Conservation (phyloP, 345 rosid species). For the Brassica rapa region DNA sequence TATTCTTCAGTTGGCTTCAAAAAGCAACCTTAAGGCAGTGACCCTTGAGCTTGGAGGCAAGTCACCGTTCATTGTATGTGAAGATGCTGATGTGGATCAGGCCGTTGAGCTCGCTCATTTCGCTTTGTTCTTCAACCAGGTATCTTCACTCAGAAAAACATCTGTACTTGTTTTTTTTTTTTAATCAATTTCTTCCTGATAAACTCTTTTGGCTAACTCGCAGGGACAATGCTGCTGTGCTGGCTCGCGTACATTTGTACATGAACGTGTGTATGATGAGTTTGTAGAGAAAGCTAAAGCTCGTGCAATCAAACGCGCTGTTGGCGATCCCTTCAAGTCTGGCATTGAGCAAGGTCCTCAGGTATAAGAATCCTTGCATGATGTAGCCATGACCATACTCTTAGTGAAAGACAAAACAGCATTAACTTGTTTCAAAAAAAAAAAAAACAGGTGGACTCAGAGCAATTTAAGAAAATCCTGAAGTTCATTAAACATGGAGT, state of each 20-base stretch:
- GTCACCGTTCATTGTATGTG: conserved; percentile 92
- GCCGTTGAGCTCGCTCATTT: conserved; percentile 84
- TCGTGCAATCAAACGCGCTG: conserved; percentile 62
- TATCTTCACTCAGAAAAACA: conserved; percentile 20
- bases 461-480: conserved; percentile 72
- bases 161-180: neutral
- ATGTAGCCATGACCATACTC: conserved; percentile 16
- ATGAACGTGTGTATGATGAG: conserved; percentile 78
- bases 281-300: conserved; percentile 84
- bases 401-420: conserved; percentile 16
- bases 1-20: conserved; percentile 69
- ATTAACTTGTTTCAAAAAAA: conserved; percentile 3
- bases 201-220: conserved; percentile 15
- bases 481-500: conserved; percentile 68
- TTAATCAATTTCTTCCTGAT: neutral
- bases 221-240: conserved; percentile 98
- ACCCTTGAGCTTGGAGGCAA: conserved; percentile 98
- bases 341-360: conserved; percentile 97
- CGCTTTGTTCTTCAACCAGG: conserved; percentile 97
- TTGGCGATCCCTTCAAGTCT: conserved; percentile 86
- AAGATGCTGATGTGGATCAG: conserved; percentile 88
- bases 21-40: conserved; percentile 87
- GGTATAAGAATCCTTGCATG: conserved; percentile 45
- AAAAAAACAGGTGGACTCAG: conserved; percentile 61
- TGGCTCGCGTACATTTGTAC: conserved; percentile 95